These are phyloP conservation scores for Phaeosphaeriaceae sp. DNA, from an alignment of 2,329 filamentous ascomycete genomes.

Conservation along the genomic window DNA sequence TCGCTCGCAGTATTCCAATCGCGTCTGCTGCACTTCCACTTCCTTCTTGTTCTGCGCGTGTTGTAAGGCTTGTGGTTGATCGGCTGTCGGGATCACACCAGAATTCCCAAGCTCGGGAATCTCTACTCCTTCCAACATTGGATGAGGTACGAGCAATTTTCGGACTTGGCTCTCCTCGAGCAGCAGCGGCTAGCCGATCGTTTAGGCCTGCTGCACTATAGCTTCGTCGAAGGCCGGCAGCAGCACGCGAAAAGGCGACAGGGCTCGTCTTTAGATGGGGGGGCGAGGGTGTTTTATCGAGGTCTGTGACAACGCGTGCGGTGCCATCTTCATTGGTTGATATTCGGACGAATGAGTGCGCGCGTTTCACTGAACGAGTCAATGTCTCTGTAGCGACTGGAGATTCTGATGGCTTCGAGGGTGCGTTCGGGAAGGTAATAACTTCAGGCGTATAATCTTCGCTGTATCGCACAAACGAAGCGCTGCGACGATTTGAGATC, in stretches of 20 bases:
- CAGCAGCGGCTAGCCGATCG: conserved; percentile 40
- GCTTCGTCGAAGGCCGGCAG: conserved; percentile 70
- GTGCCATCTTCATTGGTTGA: conserved; percentile 88
- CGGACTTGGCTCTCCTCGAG: conserved; percentile 37
- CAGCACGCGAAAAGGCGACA: conserved; percentile 43
- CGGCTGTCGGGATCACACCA: conserved; percentile 82
- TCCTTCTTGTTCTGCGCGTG: conserved; percentile 80
- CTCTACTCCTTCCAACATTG: conserved; percentile 75
- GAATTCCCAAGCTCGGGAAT: conserved; percentile 89
- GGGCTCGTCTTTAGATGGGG: conserved; percentile 60
- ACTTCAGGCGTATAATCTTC: conserved; percentile 43
- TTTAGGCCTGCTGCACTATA: conserved; percentile 66
- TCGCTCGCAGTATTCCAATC: conserved; percentile 79
- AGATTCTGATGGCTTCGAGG: conserved; percentile 45
- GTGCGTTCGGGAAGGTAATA: conserved; percentile 37
- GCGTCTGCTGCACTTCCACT: conserved; percentile 81
- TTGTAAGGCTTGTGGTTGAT: conserved; percentile 71
- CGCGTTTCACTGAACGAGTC: conserved; percentile 49
- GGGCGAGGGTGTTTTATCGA: conserved; percentile 73
- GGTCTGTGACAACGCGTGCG: conserved; percentile 78
- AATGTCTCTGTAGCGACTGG: conserved; percentile 53
- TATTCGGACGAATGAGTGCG: conserved; percentile 69
- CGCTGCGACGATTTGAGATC: conserved; percentile 55
- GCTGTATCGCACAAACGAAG: conserved; percentile 45
- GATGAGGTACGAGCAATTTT: conserved; percentile 56